phyloP scores from a whole-genome alignment of 208 protist species.

The Trypanosomatidae sp. region DNA sequence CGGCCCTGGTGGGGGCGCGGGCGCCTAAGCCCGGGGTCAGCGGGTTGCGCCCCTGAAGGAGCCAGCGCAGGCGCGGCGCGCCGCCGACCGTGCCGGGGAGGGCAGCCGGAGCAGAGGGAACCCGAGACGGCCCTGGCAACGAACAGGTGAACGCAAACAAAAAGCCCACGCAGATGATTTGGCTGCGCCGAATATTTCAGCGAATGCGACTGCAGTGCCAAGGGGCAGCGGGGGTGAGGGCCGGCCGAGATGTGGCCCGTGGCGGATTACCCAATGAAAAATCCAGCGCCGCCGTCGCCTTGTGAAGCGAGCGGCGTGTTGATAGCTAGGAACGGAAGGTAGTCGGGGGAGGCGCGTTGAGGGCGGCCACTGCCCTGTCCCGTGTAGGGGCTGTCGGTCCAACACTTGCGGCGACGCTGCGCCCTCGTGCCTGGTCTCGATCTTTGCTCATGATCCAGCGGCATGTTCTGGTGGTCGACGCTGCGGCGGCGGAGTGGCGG shows the following conservation, averaged over 20 bases:
- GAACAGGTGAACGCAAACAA: neutral
- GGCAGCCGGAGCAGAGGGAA: no score
- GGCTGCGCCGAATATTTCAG: neutral
- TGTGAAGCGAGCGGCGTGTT: neutral
- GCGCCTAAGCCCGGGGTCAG: no score
- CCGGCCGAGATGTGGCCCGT: neutral
- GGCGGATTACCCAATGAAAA: neutral
- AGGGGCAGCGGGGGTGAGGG: neutral
- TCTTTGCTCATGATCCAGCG: neutral
- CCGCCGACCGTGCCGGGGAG: no score
- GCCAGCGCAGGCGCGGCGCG: no score
- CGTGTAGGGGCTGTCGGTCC: constrained; percentile 3
- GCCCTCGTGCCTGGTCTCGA: neutral
- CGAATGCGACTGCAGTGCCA: neutral
- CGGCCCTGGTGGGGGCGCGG: no score
- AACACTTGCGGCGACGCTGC: constrained; percentile 5
- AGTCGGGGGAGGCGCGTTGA: neutral
- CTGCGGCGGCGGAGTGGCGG: neutral
- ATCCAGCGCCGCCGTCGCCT: neutral
- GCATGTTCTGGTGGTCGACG: neutral
- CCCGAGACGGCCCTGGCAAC: no score
- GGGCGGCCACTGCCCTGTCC: neutral
- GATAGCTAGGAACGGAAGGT: neutral
- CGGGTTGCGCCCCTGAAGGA: no score
- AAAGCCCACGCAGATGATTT: neutral